Percentiles rank a stretch among this genome's conserved stretches.
Conservation (phyloP, 2,329 filamentous ascomycete genomes). For the Aspergillus proliferans region DNA sequence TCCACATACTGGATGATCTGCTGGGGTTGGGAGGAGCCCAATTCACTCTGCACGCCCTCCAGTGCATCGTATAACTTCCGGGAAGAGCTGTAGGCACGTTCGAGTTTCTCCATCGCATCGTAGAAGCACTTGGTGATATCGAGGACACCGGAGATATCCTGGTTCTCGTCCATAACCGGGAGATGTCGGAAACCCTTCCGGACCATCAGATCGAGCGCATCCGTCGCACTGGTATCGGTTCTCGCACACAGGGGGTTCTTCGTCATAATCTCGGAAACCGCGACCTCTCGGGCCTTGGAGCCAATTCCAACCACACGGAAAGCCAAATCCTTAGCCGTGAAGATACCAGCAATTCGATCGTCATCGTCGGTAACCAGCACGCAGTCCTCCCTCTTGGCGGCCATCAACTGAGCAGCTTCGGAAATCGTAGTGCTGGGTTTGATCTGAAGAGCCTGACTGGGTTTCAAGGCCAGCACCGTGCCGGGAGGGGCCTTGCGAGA, state of each 20-base stretch:
- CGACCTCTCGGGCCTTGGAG: constrained; percentile 80
- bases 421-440: constrained; percentile 90
- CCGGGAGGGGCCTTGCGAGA: constrained; percentile 91
- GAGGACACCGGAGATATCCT: constrained; percentile 95
- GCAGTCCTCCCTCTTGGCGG: constrained; percentile 95
- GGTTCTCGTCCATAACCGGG: constrained; percentile 99
- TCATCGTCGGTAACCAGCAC: constrained; percentile 97
- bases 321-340: constrained; percentile 96
- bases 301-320: constrained; percentile 93
- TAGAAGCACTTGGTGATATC: constrained; percentile 99
- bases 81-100: constrained; percentile 96
- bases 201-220: constrained; percentile 96
- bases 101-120: constrained; percentile 98
- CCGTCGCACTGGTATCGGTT: constrained; percentile 95
- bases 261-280: constrained; percentile 98
- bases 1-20: constrained; percentile 99
- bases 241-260: constrained; percentile 97
- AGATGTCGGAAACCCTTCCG: constrained; percentile 95
- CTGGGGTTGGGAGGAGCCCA: constrained; percentile 91
- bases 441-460: constrained; percentile 93
- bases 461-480: constrained; percentile 90
- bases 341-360: constrained; percentile 96
- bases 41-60: constrained; percentile 94
- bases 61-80: constrained; percentile 95
- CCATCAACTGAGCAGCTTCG: constrained; percentile 97